Evolutionary conservation across 805 yeast genomes (phyloP), one percentile per base, ranked within the genome.

Genomic region (Candida ficus): DNA sequence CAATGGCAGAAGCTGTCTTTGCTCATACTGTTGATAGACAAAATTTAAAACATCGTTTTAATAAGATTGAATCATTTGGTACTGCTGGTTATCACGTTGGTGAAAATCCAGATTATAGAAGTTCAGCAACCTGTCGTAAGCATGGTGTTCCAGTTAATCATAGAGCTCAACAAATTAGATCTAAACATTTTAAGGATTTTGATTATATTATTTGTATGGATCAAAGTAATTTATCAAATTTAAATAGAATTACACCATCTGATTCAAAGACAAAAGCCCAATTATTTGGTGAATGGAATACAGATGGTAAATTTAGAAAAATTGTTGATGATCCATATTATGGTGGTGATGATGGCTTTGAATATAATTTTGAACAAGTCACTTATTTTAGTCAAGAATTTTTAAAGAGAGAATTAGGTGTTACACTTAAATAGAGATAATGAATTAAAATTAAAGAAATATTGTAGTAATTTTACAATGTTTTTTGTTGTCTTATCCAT

Each of bases 1-100:
- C 98, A 12, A 91, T 90, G 98, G 97, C 98, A 0, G 97, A 91
- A 57, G 96, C 96, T 0, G 86, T 89, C 1, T 88, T 90, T 63
- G 70, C 68, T 35, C 78, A 85, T 43, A 66, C 67, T 13, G 95
- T 86, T 9, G 60, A 75, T 32, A 58, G 75, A 33, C 60, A 63
- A 17, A 80, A 81, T 0, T 47, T 67, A 22, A 54, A 45, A 26
- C 61, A 57, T 14, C 56, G 56, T n/a, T 75, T 89, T 45, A 57
- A 64, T 0, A 57, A 57, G 14, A 80, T 88, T 25, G 96, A 90
- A 55, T 88, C 96, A 1, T 90, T 80, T 61, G 98, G 97, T 13
- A 88, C 97, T 1, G 78, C 85, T 9, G 83, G 82, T 1, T 91
- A 80, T 66, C 97, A 90, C 55, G 63, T 71, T 32, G 98, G 97